Base-by-base conservation (phyloP, 805 yeast species). In the Clavispora carvajalis region DNA sequence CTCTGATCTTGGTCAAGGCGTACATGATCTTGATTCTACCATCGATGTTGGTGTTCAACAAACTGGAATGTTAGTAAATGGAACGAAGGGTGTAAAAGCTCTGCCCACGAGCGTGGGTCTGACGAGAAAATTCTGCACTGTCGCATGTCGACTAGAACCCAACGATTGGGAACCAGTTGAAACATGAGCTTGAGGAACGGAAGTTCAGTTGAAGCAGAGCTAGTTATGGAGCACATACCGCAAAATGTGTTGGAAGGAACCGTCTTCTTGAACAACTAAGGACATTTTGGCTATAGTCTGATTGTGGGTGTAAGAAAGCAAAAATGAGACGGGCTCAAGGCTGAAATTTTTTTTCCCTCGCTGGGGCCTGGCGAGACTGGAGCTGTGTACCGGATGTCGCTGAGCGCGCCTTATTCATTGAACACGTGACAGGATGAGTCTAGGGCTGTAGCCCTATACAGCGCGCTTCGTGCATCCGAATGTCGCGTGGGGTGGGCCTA, bases 21-120 rank as follows among this genome's bases (percentile, higher is more conserved):
- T 90, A 95, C 93, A 93, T 95, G 76, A 93, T 83, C 85, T 93
- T 93, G 83, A 91, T 91, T 89, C 95, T 90, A 85, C 99, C 99
- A 77, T 93, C 99, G 74, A 93, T 97, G 90, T 93, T 93, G 79
- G 99, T 93, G 89, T 95, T 93, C 79, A 93, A 88, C 81, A 93
- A 87, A 91, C 95, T 84, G 70, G 48, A 38, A 8, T 28, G 31
- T 28, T 28, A 28, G 31, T 28, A 28, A 28, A 8, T 16, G 19
- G 5, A 13, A 25, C 28, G 49, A 48, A 45, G 48, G 54, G 49
- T 46, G 16, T 8, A 28, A 5, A 8, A 15, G 31, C 31, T 28
- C 19, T 28, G 31, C 16, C 12, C 31, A 3, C 19, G n/a, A 17
- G 17, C 34, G 26, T 4, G 33, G 28, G 12, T 17, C 22, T 37